phyloP scores from a whole-genome alignment of 331 rosid genomes.

The Erythrophleum ivorense region DNA sequence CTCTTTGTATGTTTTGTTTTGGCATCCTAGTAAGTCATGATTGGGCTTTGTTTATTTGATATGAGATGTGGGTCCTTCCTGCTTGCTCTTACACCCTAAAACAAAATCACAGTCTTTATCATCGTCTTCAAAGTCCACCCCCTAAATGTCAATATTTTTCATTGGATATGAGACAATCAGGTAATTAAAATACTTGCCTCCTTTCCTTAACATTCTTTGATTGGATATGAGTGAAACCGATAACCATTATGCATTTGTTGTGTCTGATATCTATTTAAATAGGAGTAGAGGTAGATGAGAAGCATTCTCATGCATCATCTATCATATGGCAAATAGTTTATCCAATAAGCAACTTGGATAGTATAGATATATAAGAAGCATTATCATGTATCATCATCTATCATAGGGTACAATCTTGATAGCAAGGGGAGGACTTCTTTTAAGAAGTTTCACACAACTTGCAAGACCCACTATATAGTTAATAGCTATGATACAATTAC shows the following conservation, averaged over 20 bases:
- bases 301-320: too few species aligned
- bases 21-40: too few species aligned
- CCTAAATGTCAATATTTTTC: too few species aligned
- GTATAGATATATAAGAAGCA: too few species aligned
- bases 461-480: background rate
- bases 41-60: constrained; percentile 1
- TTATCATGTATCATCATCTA: too few species aligned
- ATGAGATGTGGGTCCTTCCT: background rate
- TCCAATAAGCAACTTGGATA: too few species aligned
- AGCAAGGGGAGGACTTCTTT: too few species aligned
- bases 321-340: too few species aligned
- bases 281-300: too few species aligned
- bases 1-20: background rate
- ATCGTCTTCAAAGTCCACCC: background rate
- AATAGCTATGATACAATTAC: too few species aligned
- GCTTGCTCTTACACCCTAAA: background rate
- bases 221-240: background rate
- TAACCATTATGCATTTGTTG: background rate
- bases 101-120: background rate
- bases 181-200: background rate
- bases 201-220: background rate
- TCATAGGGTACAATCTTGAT: too few species aligned
- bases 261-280: too few species aligned
- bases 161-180: background rate
- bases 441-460: background rate